Conservation (phyloP, 176 grass and related monocot species). For the Pontederia crassipes region DNA sequence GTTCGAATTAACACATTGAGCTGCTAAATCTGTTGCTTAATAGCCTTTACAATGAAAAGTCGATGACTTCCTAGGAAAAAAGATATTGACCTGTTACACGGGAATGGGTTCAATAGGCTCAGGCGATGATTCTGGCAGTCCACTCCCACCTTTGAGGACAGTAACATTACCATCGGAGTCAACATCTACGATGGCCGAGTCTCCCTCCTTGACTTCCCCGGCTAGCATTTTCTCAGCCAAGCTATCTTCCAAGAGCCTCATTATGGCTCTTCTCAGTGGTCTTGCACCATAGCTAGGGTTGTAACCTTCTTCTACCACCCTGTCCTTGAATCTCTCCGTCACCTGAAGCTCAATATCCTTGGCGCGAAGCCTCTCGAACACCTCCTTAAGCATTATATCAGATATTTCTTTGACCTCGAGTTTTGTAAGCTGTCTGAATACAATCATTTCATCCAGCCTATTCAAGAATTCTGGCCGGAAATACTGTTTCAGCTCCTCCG, state of each 20-base stretch:
- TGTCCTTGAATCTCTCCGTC: slow-evolving; percentile 10
- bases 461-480: slow-evolving; percentile 4
- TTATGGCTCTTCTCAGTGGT: slow-evolving; percentile 11
- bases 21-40: too few relatives aligned
- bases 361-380: slow-evolving; percentile 2
- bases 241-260: slow-evolving; percentile 14
- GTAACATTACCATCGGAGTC: slow-evolving; percentile 13
- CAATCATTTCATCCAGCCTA: slow-evolving; percentile 8
- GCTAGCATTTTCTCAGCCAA: slow-evolving; percentile 14
- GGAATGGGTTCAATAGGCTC: neutral
- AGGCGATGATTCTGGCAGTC: slow-evolving; percentile 5
- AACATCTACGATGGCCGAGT: slow-evolving; percentile 10
- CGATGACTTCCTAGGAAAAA: too few relatives aligned
- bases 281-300: slow-evolving; percentile 16
- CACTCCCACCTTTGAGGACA: slow-evolving; percentile 8
- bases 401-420: slow-evolving; percentile 11
- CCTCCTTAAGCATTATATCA: slow-evolving; percentile 13
- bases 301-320: slow-evolving; percentile 13
- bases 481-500: slow-evolving; percentile 6
- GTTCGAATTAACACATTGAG: too few relatives aligned
- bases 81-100: too few relatives aligned
- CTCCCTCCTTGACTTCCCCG: slow-evolving; percentile 13
- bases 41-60: too few relatives aligned
- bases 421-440: slow-evolving; percentile 8
- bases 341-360: slow-evolving; percentile 11